These are phyloP conservation scores for Trapa incisa DNA, from an alignment of 345 rosid species.

Conservation along the genomic window DNA sequence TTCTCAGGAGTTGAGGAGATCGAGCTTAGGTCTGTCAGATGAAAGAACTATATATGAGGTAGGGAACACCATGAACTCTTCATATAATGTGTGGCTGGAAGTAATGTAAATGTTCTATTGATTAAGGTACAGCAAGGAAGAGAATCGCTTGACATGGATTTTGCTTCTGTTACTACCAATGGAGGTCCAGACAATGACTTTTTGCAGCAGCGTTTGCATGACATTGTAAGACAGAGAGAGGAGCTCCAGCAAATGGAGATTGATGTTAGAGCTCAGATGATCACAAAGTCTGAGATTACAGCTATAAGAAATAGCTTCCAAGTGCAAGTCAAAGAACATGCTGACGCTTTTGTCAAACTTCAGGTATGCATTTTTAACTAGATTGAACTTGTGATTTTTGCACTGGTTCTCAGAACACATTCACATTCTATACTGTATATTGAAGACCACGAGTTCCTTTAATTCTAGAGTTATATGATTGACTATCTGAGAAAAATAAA, in stretches of 20 bases:
- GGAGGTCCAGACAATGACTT: conserved; percentile 8
- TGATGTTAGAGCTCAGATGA: conserved; percentile 66
- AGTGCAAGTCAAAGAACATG: conserved; percentile 52
- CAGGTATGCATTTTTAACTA: conserved; percentile 27
- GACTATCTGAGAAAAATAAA: background rate
- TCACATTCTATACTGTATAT: too few species aligned
- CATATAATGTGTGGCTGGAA: conserved; percentile 2
- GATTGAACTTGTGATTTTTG: background rate
- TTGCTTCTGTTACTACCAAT: conserved; percentile 9
- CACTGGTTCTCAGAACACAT: too few species aligned
- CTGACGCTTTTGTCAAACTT: conserved; percentile 45
- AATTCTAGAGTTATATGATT: background rate
- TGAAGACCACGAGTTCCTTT: too few species aligned
- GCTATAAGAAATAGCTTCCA: conserved; percentile 47
- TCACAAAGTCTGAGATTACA: conserved; percentile 53
- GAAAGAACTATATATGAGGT: conserved; percentile 88
- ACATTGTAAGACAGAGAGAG: conserved; percentile 50
- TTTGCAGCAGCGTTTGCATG: conserved; percentile 48
- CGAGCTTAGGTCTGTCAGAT: conserved; percentile 49
- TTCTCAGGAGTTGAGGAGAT: conserved; percentile 45
- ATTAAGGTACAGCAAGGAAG: conserved; percentile 62
- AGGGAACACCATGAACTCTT: conserved; percentile 11
- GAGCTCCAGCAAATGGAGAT: conserved; percentile 70
- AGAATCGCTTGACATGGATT: conserved; percentile 38
- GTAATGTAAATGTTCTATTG: conserved; percentile 21